Evolutionary conservation across 2,329 filamentous ascomycete genomes (phyloP), one percentile per base, ranked within the genome.

Genomic region (Annulohypoxylon truncatum): DNA sequence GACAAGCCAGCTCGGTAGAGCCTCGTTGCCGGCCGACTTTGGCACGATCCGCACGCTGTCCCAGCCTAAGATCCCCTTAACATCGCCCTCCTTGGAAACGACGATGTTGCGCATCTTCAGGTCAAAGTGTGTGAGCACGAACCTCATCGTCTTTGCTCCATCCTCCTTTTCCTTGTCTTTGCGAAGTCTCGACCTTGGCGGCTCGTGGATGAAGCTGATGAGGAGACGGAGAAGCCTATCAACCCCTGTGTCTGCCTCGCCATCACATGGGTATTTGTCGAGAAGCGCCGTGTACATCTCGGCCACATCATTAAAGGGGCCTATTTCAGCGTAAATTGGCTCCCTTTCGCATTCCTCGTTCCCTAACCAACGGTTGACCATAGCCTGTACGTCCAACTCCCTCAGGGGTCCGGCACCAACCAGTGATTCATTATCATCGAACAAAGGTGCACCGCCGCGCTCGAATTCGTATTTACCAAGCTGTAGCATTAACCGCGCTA

Each of bases 61-160:
- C 74, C 74, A 75, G 15, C 73, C 74, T 0, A 75, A 48, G 24
- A 75, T 71, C 6, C 66, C 72, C 52, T 62, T 61, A 9, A 74
- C 54, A 2, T 64, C 46, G 18, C 71, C 71, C 38, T 73, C 66
- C 3, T 72, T 53, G 7, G 61, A 66, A 26, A 75, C 44, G 42
- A 75, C 56, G 50, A 75, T 68, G 40, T 75, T 59, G 28, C 66
- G 73, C 62, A 75, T 66, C 18, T 63, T 71, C 12, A 75, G 62
- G 33, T 69, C 67, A 2, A 70, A 62, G 29, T 75, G 73, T 9
- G 71, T 51, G 28, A 75, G 67, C 3, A 75, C 74, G 33, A 75
- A 75, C 28, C 24, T 35, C 52, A 33, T 61, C 26, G 46, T 50
- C 40, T 53, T 4, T 9, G 4, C 9, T 12, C 18, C 51, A 15